Conservation (phyloP, 2,329 filamentous ascomycete genomes). For the Macrophomina tecta region DNA sequence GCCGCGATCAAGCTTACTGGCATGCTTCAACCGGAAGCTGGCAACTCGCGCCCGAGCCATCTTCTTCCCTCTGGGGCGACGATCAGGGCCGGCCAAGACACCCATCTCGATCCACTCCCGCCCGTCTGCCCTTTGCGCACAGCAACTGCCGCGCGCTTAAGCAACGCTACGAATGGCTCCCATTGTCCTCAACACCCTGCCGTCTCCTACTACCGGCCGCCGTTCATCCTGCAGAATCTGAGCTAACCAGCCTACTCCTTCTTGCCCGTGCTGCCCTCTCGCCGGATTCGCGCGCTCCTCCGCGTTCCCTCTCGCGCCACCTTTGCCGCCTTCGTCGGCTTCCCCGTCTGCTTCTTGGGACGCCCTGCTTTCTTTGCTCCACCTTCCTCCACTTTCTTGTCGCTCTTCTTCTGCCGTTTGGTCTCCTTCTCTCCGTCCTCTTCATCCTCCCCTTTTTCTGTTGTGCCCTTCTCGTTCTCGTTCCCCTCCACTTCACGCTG, state of each 20-base stretch:
- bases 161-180: background rate
- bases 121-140: background rate
- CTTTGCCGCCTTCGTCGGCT: constrained; percentile 14
- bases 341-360: constrained; percentile 8
- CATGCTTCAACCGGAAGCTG: background rate
- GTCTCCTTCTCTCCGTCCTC: constrained; percentile 26
- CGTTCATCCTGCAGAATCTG: background rate
- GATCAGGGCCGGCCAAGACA: background rate
- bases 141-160: background rate
- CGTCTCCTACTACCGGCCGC: too few species aligned
- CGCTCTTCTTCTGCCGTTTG: constrained; percentile 40
- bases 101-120: background rate
- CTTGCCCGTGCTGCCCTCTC: background rate
- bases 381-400: constrained; percentile 1
- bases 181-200: background rate
- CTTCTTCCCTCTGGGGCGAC: background rate
- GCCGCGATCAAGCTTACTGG: background rate
- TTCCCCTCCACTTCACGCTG: constrained; percentile 31
- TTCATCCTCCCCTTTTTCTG: constrained; percentile 30
- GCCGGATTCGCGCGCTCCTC: constrained; percentile 33
- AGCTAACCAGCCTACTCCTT: background rate
- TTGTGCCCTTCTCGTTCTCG: constrained; percentile 28
- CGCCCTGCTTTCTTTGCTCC: constrained; percentile 10
- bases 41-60: background rate
- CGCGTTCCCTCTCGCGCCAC: constrained; percentile 30